Evolutionary conservation across 345 rosid genomes (phyloP).

Genomic region (Eucalyptus erythrocorys): DNA sequence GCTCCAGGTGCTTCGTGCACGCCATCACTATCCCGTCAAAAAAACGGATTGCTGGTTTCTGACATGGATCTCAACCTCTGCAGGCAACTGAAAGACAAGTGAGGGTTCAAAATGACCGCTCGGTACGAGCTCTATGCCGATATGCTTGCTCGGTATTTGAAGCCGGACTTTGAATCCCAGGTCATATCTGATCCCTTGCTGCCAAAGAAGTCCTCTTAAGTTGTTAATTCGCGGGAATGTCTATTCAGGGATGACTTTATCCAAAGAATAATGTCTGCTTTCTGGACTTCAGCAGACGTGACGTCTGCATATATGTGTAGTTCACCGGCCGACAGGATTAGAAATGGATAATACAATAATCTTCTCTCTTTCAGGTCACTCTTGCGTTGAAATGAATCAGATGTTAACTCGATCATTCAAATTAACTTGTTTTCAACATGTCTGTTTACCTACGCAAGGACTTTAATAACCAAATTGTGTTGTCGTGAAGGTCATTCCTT

Average conservation of each 20-base stretch:
- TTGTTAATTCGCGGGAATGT: neutral
- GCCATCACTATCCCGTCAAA: constrained; percentile 64
- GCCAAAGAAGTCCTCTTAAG: constrained; percentile 41
- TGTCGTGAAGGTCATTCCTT: too few relatives aligned
- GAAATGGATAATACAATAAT: neutral
- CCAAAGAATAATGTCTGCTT: neutral
- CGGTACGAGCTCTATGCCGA: constrained; percentile 65
- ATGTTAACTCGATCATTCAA: neutral
- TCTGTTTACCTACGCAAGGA: neutral
- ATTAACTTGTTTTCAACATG: neutral
- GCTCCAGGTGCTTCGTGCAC: constrained; percentile 45
- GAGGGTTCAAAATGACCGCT: constrained; percentile 89
- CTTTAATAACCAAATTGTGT: too few relatives aligned
- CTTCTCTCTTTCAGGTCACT: neutral
- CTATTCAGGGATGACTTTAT: neutral
- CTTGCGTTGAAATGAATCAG: neutral
- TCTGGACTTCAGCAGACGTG: neutral
- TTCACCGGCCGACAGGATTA: neutral
- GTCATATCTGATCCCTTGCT: constrained; percentile 67
- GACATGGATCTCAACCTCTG: constrained; percentile 94
- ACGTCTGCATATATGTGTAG: neutral
- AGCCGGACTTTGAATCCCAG: constrained; percentile 69
- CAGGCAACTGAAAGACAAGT: constrained; percentile 81
- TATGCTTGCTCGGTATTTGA: constrained; percentile 40
- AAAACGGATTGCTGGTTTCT: constrained; percentile 65